Evolutionary conservation across 2,329 filamentous ascomycete species (phyloP).

Genomic region (Trichophyton simii): DNA sequence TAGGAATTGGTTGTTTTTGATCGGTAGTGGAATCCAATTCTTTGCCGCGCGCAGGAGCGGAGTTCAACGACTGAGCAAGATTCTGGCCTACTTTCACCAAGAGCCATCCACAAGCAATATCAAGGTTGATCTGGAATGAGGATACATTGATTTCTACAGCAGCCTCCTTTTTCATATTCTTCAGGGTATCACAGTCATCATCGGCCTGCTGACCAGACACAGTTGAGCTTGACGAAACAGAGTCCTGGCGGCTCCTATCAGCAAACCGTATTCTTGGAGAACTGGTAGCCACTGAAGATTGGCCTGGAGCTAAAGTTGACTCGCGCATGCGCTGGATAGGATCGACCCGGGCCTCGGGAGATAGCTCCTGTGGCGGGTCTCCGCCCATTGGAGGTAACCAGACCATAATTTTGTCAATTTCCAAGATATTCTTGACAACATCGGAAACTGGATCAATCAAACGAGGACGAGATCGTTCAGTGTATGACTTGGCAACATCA

Average conservation of each 20-base stretch:
- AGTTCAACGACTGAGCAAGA: conserved; percentile 13
- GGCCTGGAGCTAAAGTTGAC: conserved; percentile 10
- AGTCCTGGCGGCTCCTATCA: background rate
- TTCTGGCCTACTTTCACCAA: conserved; percentile 27
- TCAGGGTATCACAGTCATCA: conserved; percentile 3
- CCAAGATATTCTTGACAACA: conserved; percentile 25
- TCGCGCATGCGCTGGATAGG: conserved; percentile 6
- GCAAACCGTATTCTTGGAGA: background rate
- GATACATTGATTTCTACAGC: conserved; percentile 23
- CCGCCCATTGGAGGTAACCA: conserved; percentile 24
- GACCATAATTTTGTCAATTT: conserved; percentile 24
- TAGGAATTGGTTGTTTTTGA: conserved; percentile 7
- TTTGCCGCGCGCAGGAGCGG: conserved; percentile 5
- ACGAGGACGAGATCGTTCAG: background rate
- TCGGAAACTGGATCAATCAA: conserved; percentile 10
- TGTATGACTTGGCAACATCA: background rate
- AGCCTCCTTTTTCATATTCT: conserved; percentile 5
- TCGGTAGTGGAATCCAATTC: background rate
- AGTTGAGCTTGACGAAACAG: background rate
- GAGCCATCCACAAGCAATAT: conserved; percentile 32
- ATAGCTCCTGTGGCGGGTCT: background rate
- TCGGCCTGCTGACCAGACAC: background rate
- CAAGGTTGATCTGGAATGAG: conserved; percentile 23
- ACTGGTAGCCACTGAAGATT: background rate
- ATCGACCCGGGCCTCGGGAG: background rate